Conservation (phyloP, 192 early-diverging fungal species). For the Podochytrium sp. region DNA sequence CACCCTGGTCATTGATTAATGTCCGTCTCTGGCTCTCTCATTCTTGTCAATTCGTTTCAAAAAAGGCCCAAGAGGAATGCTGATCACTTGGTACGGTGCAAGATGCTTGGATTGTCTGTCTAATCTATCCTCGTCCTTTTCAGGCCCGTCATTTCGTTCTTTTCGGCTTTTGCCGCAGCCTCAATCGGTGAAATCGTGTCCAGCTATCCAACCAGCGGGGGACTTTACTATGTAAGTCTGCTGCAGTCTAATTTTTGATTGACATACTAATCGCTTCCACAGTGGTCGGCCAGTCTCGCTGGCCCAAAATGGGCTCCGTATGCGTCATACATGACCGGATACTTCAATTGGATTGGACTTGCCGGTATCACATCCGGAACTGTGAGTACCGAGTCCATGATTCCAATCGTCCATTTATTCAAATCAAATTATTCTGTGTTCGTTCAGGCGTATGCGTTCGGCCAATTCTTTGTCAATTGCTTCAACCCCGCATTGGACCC, state of each 20-base stretch:
- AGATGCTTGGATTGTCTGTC: background rate
- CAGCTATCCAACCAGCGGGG: conserved; percentile 33
- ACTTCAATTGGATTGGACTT: conserved; percentile 32
- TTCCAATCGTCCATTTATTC: background rate
- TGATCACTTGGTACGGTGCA: conserved; percentile 24
- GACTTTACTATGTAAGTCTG: conserved; percentile 30
- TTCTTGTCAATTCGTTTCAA: background rate
- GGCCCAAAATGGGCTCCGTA: conserved; percentile 33
- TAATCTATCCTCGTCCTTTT: background rate
- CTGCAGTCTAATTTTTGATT: background rate
- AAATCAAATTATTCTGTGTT: background rate
- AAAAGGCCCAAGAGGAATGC: conserved; percentile 30
- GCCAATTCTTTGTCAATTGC: conserved; percentile 34
- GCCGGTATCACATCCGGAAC: conserved; percentile 17
- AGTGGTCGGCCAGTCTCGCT: conserved; percentile 27
- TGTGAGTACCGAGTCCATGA: conserved; percentile 2
- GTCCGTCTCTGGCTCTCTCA: background rate
- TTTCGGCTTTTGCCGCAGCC: conserved; percentile 24
- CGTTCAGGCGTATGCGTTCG: conserved; percentile 29
- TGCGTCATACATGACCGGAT: conserved; percentile 33
- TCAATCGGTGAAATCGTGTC: conserved; percentile 35
- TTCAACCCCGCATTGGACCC: conserved; percentile 3
- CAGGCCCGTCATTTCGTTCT: conserved; percentile 27
- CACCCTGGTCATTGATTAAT: background rate
- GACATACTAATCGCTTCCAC: background rate